A percentile compares a stretch with the other conserved stretches of the same genome.
These are phyloP conservation scores for Perilla frutescens DNA, from an alignment of 257 asterid species.

Conservation along the genomic window DNA sequence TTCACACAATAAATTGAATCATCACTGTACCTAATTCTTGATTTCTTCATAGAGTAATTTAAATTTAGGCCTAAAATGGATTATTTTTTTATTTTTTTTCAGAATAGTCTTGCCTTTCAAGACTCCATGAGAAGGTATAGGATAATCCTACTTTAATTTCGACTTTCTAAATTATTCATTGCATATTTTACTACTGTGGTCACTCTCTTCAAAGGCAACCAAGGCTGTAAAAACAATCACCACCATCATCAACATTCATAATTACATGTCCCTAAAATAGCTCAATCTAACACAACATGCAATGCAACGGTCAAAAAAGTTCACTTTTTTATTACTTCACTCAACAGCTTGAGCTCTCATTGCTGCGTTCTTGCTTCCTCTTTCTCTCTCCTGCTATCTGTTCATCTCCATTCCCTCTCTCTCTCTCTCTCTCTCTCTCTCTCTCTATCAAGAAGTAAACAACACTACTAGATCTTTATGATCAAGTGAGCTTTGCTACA, in stretches of 20 bases:
- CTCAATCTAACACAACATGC: conserved; percentile 49
- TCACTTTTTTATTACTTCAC: conserved; percentile 55
- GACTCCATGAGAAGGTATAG: too few relatives aligned
- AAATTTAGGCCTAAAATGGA: neutral
- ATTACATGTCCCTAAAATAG: conserved; percentile 33
- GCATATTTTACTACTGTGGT: neutral
- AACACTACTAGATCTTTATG: neutral
- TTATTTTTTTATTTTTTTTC: too few relatives aligned
- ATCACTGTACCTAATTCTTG: neutral
- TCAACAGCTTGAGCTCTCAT: conserved; percentile 53
- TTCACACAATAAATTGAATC: neutral
- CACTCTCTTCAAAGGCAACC: conserved; percentile 25
- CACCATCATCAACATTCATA: conserved; percentile 49
- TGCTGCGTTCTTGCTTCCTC: conserved; percentile 37
- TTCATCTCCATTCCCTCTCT: conserved; percentile 15
- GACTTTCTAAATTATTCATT: too few relatives aligned
- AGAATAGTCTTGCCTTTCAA: too few relatives aligned
- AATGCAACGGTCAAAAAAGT: conserved; percentile 52
- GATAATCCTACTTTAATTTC: too few relatives aligned
- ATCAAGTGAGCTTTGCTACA: conserved; percentile 17
- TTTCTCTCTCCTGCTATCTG: conserved; percentile 18
- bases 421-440: conserved; percentile 25
- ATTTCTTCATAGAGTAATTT: neutral
- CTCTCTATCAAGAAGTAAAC: conserved; percentile 27
- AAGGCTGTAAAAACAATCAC: conserved; percentile 28